Evolutionary conservation across 2,329 filamentous ascomycete species (phyloP).

Genomic region (Botrytis medusae): DNA sequence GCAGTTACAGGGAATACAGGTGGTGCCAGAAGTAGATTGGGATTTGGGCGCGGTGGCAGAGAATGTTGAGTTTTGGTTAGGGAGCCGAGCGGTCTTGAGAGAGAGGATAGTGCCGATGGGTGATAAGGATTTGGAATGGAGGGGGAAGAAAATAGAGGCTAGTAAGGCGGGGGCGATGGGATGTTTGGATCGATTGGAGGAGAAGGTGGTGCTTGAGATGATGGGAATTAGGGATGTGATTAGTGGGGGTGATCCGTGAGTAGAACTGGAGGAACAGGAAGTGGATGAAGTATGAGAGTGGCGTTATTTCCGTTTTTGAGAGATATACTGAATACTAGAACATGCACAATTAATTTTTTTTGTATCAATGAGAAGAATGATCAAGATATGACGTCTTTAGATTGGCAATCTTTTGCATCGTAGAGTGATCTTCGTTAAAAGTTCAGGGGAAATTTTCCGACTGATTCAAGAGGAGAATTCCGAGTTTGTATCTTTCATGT

Average conservation of each 20-base stretch:
- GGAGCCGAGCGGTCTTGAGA: constrained; percentile 65
- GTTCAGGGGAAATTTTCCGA: background rate
- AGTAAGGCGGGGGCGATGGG: constrained; percentile 23
- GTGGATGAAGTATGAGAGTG: constrained; percentile 5
- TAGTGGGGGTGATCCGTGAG: constrained; percentile 28
- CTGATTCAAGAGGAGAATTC: background rate
- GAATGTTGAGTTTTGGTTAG: constrained; percentile 80
- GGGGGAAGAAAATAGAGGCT: constrained; percentile 43
- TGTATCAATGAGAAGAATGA: constrained; percentile 8
- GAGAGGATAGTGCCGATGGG: constrained; percentile 73
- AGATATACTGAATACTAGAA: constrained; percentile 12
- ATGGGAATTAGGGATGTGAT: constrained; percentile 40
- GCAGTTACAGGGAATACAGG: constrained; percentile 60
- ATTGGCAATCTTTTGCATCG: background rate
- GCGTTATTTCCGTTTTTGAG: constrained; percentile 8
- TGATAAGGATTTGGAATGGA: constrained; percentile 67
- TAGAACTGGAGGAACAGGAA: background rate
- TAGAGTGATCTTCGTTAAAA: constrained; percentile 5
- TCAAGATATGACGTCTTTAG: background rate
- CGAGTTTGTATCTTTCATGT: background rate
- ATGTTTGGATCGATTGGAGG: constrained; percentile 62
- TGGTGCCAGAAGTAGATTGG: constrained; percentile 74
- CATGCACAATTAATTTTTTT: constrained; percentile 13
- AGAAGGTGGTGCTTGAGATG: constrained; percentile 71
- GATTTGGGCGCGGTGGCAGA: constrained; percentile 71